phyloP scores from a whole-genome alignment of 306 rosid species.

The Castanopsis chinensis region DNA sequence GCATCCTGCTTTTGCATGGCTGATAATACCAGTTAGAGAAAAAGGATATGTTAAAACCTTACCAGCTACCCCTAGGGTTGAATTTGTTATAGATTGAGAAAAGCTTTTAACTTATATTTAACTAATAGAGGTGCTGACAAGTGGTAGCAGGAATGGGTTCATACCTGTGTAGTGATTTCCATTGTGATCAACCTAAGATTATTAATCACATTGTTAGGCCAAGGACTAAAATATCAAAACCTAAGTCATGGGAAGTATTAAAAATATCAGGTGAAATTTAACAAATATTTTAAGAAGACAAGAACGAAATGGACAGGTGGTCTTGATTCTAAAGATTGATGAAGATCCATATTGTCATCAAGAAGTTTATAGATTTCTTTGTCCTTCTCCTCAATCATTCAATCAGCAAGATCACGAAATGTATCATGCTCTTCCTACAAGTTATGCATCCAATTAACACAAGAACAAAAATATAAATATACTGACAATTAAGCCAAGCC shows the following conservation, averaged over 20 bases:
- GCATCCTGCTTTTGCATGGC: conserved; percentile 65
- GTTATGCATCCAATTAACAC: conserved; percentile 31
- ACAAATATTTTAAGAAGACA: conserved; percentile 10
- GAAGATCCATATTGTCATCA: conserved; percentile 77
- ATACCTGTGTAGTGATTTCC: conserved; percentile 64
- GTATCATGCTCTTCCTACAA: conserved; percentile 82
- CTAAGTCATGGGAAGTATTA: neutral
- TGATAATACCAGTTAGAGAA: conserved; percentile 49
- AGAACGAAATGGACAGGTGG: conserved; percentile 48
- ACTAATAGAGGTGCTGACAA: neutral
- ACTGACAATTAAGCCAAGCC: conserved; percentile 5
- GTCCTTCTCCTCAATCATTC: conserved; percentile 91
- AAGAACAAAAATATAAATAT: conserved; percentile 13
- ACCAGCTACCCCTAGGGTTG: conserved; percentile 15
- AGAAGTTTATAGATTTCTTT: conserved; percentile 76
- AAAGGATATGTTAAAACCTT: conserved; percentile 13
- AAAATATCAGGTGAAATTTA: conserved; percentile 23
- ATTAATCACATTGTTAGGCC: conserved; percentile 24
- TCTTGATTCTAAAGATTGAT: conserved; percentile 69
- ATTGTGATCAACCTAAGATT: conserved; percentile 57
- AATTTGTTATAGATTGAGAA: conserved; percentile 17
- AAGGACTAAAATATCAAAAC: conserved; percentile 22
- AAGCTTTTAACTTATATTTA: conserved; percentile 7
- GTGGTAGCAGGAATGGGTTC: conserved; percentile 18
- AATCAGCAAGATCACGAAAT: conserved; percentile 90